Evolutionary conservation across 2,329 filamentous ascomycete genomes (phyloP).

Genomic region (Huntiella abstrusa): DNA sequence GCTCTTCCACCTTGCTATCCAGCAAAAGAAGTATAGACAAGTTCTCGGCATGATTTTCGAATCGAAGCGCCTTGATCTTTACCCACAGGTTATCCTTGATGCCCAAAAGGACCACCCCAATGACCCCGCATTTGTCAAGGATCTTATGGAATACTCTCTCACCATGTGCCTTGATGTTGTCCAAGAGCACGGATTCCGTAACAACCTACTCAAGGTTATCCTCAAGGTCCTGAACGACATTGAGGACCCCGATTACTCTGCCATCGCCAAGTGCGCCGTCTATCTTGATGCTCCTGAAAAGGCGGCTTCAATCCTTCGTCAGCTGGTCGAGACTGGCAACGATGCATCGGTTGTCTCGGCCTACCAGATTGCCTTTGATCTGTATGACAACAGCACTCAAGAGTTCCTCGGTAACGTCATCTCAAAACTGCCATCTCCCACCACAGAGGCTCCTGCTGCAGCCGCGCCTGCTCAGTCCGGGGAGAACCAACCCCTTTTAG

Average conservation of each 20-base stretch:
- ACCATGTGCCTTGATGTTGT: slow-evolving; percentile 96
- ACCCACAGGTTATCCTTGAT: slow-evolving; percentile 70
- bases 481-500: slow-evolving; percentile 31
- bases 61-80: slow-evolving; percentile 74
- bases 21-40: slow-evolving; percentile 74
- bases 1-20: slow-evolving; percentile 78
- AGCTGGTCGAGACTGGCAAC: slow-evolving; percentile 64
- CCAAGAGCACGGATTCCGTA: slow-evolving; percentile 72
- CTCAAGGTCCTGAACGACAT: slow-evolving; percentile 91
- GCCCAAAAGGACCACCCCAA: slow-evolving; percentile 50
- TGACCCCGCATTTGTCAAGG: slow-evolving; percentile 52
- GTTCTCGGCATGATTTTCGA: slow-evolving; percentile 95
- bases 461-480: slow-evolving; percentile 25
- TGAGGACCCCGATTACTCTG: slow-evolving; percentile 86
- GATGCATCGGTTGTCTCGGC: slow-evolving; percentile 64
- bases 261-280: slow-evolving; percentile 93
- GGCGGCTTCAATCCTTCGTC: slow-evolving; percentile 68
- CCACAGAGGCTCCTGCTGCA: slow-evolving; percentile 20
- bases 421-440: slow-evolving; percentile 47
- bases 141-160: slow-evolving; percentile 90
- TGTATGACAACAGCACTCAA: slow-evolving; percentile 97
- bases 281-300: slow-evolving; percentile 85
- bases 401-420: slow-evolving; percentile 88
- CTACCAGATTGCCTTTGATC: slow-evolving; percentile 94
- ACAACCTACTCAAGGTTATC: slow-evolving; percentile 72